Base-by-base conservation (phyloP, 116 monocot species). In the Iris pallida region DNA sequence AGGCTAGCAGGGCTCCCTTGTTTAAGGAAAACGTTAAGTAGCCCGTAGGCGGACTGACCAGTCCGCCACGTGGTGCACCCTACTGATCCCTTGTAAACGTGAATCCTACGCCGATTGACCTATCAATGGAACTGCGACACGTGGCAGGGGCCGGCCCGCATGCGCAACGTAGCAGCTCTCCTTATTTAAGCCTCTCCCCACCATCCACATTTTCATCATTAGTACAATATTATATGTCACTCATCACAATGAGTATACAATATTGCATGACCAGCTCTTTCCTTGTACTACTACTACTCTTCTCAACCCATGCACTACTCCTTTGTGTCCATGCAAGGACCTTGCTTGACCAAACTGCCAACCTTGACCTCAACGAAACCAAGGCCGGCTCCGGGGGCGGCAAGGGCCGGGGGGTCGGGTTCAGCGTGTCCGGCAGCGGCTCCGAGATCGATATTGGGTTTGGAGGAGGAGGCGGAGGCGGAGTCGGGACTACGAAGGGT, bases 391-490 rank as follows among this genome's bases (percentile, higher is more conserved):
- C 58, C 5, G 75, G 79, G 1, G 57, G 72, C 6, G 85, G 85
- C 0, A 65, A 65, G 2, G 75, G 81, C 42, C 47, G 57, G 12
- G 86, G 82, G 0, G 64, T 74, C 16, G 83, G 80, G 4, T 16
- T 73, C 8, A 73, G 68, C 13, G 76, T 86, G 57, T 69, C 45
- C 41, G 76, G 53, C 10, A 80, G 79, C 16, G 84, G 80, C 17
- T 79, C 83, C 0, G 65, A 76, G 20, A 70, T 71, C 8, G 13
- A 43, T 20, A 67, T 86, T 19, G 71, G 81, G 1, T 10, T 86
- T 4, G 90, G 90, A 40, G 86, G 83, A 2, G 90, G 90, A n/a
- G 79, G 15, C 2, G 86, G 86, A 0, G 86, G 76, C 5, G 90
- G 83, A 16, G 74, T 70, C n/a, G 73, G 81, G 8, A 81, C 79